Percentiles rank a stretch among this genome's conserved stretches.
phyloP scores from a whole-genome alignment of 306 rosid species.

The Dalbergia oliveri region DNA sequence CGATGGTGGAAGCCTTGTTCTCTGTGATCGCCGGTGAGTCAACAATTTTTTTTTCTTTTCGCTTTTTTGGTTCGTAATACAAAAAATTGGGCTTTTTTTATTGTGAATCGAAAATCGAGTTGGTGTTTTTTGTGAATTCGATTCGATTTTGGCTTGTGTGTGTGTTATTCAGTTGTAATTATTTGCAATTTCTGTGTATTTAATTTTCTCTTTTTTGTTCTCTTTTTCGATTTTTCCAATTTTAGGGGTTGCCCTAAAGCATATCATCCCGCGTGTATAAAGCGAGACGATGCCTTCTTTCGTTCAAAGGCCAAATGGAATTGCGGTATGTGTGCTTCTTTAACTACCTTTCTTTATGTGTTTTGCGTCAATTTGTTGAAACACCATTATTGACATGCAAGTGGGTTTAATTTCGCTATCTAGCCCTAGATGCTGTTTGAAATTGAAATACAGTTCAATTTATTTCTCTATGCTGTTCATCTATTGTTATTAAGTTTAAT shows the following conservation, averaged over 20 bases:
- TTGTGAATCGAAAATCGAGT: not conserved
- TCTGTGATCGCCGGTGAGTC: constrained; percentile 95
- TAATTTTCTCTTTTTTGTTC: not conserved
- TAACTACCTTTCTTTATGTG: not conserved
- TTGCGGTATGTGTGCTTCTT: constrained; percentile 74
- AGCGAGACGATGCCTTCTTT: constrained; percentile 90
- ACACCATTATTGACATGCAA: not conserved
- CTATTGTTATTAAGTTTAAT: not conserved
- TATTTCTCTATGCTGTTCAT: constrained; percentile 11
- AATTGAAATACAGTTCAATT: not conserved
- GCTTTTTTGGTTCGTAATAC: not conserved
- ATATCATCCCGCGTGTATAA: constrained; percentile 89
- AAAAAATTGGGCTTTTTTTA: not conserved
- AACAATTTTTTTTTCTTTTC: not conserved
- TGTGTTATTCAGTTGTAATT: constrained; percentile 4
- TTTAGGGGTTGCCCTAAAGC: constrained; percentile 97
- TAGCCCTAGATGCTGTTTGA: not conserved
- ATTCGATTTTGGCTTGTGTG: constrained; percentile 6
- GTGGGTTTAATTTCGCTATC: not conserved
- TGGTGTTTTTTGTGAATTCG: not conserved
- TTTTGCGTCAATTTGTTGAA: not conserved
- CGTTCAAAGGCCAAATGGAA: constrained; percentile 92
- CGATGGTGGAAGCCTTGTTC: constrained; percentile 96
- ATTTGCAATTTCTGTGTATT: not conserved
- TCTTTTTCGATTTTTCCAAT: not conserved